phyloP scores from a whole-genome alignment of 129 eudicot genomes.

The Daucus carota region DH1_v3.0 NC_030381.2:28775001-28775500 shows the following conservation, averaged over 20 bases:
- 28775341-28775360: slow-evolving; percentile 55
- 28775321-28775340: slow-evolving; percentile 93
- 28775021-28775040: too few species aligned
- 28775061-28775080: background rate
- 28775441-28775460: slow-evolving; percentile 87
- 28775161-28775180: too few species aligned
- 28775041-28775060: background rate
- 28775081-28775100: background rate
- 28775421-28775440: slow-evolving; percentile 91
- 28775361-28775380: background rate
- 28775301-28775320: slow-evolving; percentile 92
- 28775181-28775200: too few species aligned
- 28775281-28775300: slow-evolving; percentile 25
- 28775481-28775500: slow-evolving; percentile 93
- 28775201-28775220: too few species aligned
- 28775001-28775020: too few species aligned
- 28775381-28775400: too few species aligned
- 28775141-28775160: too few species aligned
- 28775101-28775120: background rate
- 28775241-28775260: too few species aligned
- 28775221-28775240: too few species aligned
- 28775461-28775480: slow-evolving; percentile 69
- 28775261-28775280: too few species aligned
- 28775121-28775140: background rate
- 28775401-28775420: slow-evolving; percentile 4